These are phyloP conservation scores for Diversispora epigaea DNA, from an alignment of 192 early-diverging fungal genomes.

Conservation along the genomic window DNA sequence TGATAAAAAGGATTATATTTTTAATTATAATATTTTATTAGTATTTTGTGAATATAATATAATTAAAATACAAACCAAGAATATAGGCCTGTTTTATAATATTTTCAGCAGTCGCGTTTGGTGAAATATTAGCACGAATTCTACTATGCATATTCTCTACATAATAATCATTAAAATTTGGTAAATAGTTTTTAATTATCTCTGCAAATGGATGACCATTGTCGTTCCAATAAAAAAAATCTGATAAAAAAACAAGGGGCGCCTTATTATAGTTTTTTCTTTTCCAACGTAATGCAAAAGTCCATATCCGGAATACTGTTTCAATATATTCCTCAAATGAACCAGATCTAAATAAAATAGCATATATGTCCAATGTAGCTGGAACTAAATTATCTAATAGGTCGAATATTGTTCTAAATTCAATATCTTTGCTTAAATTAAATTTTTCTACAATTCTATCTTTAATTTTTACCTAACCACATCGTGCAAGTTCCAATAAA, in stretches of 20 bases:
- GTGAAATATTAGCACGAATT: background rate
- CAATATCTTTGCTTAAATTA: background rate
- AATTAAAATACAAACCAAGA: too few species aligned
- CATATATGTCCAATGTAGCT: background rate
- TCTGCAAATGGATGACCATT: background rate
- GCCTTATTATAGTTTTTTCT: constrained; percentile 29
- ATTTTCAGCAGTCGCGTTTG: background rate
- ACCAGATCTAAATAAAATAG: background rate
- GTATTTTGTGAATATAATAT: too few species aligned
- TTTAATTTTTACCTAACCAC: background rate
- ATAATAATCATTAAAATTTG: constrained; percentile 11
- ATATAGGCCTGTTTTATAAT: constrained; percentile 13
- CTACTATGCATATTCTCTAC: constrained; percentile 15
- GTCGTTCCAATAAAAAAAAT: constrained; percentile 5
- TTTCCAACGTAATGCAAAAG: background rate
- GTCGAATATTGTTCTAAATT: background rate
- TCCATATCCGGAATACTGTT: background rate
- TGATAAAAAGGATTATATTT: too few species aligned
- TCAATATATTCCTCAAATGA: constrained; percentile 5
- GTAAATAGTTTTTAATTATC: background rate
- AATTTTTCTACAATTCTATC: background rate
- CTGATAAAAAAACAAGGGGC: constrained; percentile 13
- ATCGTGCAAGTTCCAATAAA: background rate
- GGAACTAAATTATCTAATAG: background rate
- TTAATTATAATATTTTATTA: too few species aligned